phyloP scores from a whole-genome alignment of 345 rosid species.

The Raphanus sativus region DNA sequence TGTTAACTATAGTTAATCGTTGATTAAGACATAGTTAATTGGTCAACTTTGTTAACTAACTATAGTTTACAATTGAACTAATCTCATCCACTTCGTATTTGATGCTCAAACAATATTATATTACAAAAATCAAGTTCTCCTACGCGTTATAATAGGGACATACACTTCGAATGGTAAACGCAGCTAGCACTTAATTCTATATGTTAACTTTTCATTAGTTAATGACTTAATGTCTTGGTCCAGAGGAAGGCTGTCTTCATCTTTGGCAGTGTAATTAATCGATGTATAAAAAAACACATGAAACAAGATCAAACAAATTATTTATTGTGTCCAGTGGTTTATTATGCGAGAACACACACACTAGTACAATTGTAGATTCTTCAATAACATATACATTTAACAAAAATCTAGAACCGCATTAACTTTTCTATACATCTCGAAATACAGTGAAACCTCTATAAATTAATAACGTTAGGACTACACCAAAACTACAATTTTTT shows the following conservation, averaged over 20 bases:
- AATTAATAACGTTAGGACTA: no score
- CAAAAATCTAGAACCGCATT: constrained; percentile 25
- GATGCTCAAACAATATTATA: background rate
- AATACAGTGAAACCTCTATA: no score
- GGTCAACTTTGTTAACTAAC: constrained; percentile 36
- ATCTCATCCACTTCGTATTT: constrained; percentile 17
- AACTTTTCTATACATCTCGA: constrained; percentile 21
- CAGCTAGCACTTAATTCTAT: background rate
- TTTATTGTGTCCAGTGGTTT: constrained; percentile 20
- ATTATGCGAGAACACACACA: constrained; percentile 5
- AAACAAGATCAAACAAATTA: background rate
- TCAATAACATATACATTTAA: constrained; percentile 5
- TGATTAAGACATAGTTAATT: constrained; percentile 30
- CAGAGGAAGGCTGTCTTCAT: background rate
- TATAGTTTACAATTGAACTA: constrained; percentile 20
- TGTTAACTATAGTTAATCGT: constrained; percentile 29
- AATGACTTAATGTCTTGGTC: background rate
- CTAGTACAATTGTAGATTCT: constrained; percentile 21
- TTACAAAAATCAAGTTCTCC: background rate
- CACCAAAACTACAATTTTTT: no score
- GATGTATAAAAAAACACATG: background rate
- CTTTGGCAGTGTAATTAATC: background rate
- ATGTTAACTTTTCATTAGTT: background rate
- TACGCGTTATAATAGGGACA: background rate
- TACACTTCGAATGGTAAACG: background rate